These are phyloP conservation scores for Ceratobasidium papillatum DNA, from an alignment of 1,284 basidiomycete species.

Conservation along the genomic window DNA sequence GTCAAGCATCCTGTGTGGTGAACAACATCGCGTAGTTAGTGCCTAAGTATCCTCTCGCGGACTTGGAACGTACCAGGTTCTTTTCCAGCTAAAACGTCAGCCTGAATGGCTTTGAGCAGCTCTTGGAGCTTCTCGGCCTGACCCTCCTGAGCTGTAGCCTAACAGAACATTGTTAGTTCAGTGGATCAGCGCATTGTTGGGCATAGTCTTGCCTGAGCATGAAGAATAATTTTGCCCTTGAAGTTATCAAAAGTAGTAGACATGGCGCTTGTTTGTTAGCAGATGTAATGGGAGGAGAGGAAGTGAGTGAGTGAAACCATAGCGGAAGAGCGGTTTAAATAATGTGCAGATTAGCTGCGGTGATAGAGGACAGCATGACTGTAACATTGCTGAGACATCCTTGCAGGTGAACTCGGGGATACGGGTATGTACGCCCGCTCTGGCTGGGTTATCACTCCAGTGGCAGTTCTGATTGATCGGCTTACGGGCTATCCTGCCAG, in stretches of 20 bases:
- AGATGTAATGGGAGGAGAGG: background rate
- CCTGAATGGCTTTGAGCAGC: background rate
- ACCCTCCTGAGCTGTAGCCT: conserved; percentile 1
- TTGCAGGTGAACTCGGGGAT: background rate
- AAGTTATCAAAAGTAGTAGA: background rate
- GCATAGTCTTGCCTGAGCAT: background rate
- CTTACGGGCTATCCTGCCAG: background rate
- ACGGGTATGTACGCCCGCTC: background rate
- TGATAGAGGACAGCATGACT: background rate
- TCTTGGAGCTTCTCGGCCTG: background rate
- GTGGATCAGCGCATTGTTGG: background rate
- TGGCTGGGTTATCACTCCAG: background rate
- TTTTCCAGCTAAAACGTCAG: background rate
- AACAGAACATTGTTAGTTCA: background rate
- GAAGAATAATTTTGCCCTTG: conserved; percentile 16
- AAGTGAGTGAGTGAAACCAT: background rate
- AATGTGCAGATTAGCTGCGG: background rate
- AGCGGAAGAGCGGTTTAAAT: background rate
- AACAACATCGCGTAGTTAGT: background rate
- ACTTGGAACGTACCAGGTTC: conserved; percentile 13
- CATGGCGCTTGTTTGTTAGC: background rate
- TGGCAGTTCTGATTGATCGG: background rate
- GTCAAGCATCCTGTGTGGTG: conserved; percentile 8
- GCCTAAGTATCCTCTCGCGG: too few relatives aligned
- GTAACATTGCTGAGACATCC: background rate